Evolutionary conservation across 345 rosid species (phyloP).

Genomic region (Euphorbia peplus): DNA sequence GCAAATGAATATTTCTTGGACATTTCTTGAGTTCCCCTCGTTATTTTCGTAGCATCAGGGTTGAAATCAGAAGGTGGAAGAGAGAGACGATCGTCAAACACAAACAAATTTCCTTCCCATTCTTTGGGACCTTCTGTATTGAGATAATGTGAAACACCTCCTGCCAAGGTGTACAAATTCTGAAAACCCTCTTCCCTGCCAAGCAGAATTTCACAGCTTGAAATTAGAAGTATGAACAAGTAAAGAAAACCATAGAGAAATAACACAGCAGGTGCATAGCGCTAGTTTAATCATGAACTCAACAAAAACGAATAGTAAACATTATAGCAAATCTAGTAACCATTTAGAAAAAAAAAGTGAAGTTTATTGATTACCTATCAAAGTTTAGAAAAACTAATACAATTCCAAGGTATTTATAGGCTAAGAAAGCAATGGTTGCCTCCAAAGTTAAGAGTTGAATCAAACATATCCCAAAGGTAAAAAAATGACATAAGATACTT

Average conservation of each 20-base stretch:
- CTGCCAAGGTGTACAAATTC: conserved; percentile 72
- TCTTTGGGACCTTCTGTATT: conserved; percentile 59
- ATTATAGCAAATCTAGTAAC: too few relatives aligned
- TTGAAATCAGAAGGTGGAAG: conserved; percentile 68
- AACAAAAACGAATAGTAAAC: too few relatives aligned
- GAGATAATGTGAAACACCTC: conserved; percentile 90
- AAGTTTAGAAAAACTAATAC: too few relatives aligned
- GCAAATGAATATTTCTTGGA: conserved; percentile 49
- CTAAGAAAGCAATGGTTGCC: too few relatives aligned
- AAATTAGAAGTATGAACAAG: neutral
- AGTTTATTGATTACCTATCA: too few relatives aligned
- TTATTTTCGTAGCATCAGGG: conserved; percentile 28
- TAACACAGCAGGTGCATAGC: neutral
- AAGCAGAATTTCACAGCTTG: conserved; percentile 20
- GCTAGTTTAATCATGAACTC: too few relatives aligned
- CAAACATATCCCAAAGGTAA: too few relatives aligned
- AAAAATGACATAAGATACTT: too few relatives aligned
- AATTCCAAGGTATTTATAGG: too few relatives aligned
- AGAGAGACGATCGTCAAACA: conserved; percentile 87
- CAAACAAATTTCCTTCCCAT: conserved; percentile 88
- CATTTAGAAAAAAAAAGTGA: too few relatives aligned
- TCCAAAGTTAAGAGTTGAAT: too few relatives aligned
- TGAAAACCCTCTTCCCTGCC: conserved; percentile 72
- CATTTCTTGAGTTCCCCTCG: conserved; percentile 23
- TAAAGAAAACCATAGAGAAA: neutral